phyloP scores from a whole-genome alignment of 148 eudicot genomes.

The Salicornia ramosissima region DNA sequence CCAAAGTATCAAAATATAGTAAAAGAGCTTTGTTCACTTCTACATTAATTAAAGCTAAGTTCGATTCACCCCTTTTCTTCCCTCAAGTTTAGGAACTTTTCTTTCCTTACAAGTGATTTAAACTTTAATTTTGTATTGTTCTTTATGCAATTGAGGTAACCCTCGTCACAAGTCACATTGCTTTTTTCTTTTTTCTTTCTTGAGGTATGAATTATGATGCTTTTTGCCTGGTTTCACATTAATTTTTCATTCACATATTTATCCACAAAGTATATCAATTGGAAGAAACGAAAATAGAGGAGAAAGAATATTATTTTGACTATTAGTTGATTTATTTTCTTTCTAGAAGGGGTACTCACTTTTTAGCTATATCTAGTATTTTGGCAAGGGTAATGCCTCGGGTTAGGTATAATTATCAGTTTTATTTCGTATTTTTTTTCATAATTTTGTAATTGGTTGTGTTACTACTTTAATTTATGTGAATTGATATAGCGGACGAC shows the following conservation, averaged over 20 bases:
- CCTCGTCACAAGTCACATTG: constrained; percentile 21
- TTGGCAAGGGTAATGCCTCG: too few relatives aligned
- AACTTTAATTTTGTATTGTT: constrained; percentile 6
- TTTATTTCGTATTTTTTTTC: too few relatives aligned
- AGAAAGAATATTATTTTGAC: not conserved
- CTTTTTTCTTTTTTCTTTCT: not conserved
- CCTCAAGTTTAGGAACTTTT: constrained; percentile 30
- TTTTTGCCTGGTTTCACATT: constrained; percentile 1
- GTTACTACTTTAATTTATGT: too few relatives aligned
- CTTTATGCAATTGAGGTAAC: constrained; percentile 17
- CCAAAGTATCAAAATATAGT: not conserved
- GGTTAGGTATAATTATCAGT: too few relatives aligned
- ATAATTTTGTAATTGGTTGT: too few relatives aligned
- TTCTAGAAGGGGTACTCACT: too few relatives aligned
- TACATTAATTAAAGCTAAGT: constrained; percentile 8
- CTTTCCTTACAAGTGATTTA: constrained; percentile 35
- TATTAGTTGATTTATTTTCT: too few relatives aligned
- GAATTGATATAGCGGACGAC: too few relatives aligned
- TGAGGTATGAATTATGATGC: constrained; percentile 2
- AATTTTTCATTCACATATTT: not conserved
- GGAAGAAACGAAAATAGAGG: not conserved
- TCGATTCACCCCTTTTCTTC: not conserved
- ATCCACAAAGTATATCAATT: too few relatives aligned
- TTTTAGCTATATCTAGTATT: too few relatives aligned
- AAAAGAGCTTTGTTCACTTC: constrained; percentile 14